These are phyloP conservation scores for Globisporangium echinulatum DNA, from an alignment of 352 stramenopile genomes.

Conservation along the genomic window DNA sequence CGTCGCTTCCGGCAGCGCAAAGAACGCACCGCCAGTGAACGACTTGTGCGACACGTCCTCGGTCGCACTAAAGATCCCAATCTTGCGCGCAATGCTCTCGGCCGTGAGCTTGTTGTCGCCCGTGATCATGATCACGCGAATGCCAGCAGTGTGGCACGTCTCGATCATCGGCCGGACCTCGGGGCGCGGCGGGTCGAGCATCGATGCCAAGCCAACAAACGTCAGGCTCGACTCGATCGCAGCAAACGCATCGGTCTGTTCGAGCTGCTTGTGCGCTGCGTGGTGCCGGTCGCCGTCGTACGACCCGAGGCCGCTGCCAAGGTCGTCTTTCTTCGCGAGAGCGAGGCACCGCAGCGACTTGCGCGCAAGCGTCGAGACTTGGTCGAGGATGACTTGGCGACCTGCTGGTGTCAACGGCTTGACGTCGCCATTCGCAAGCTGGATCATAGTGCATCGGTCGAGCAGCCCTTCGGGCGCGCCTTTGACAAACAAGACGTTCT, in stretches of 20 bases:
- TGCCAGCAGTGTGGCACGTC: constrained; percentile 92
- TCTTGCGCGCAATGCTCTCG: constrained; percentile 95
- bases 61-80: constrained; percentile 92
- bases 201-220: constrained; percentile 96
- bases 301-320: constrained; percentile 59
- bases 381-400: constrained; percentile 81
- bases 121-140: constrained; percentile 99
- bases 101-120: constrained; percentile 98
- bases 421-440: constrained; percentile 89
- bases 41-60: constrained; percentile 86
- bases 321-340: constrained; percentile 93
- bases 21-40: constrained; percentile 96
- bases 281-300: constrained; percentile 86
- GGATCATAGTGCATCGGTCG: constrained; percentile 92
- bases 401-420: constrained; percentile 89
- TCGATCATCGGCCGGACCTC: constrained; percentile 96
- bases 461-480: constrained; percentile 96
- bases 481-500: constrained; percentile 98
- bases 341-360: constrained; percentile 95
- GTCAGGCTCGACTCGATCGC: constrained; percentile 95
- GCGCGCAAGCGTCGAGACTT: constrained; percentile 89
- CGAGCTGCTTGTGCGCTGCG: constrained; percentile 73
- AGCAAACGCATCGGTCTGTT: constrained; percentile 85
- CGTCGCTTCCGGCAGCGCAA: constrained; percentile 86
- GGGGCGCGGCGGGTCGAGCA: constrained; percentile 97